phyloP scores from a whole-genome alignment of 2,329 filamentous ascomycete species.

The Penicillium sp. region DNA sequence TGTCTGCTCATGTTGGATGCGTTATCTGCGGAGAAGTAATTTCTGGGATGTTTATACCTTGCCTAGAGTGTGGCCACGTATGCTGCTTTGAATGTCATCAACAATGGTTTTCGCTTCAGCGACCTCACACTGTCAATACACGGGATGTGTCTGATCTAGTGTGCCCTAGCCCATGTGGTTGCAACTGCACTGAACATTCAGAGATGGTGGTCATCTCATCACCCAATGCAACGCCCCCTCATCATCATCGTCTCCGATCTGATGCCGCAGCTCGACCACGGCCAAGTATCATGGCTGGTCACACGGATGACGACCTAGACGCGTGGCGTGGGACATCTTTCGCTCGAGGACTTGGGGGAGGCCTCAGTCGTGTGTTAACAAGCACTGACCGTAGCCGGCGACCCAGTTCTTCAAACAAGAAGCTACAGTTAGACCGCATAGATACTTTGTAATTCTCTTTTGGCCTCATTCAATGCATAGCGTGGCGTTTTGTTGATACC shows the following conservation, averaged over 20 bases:
- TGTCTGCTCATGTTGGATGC: slow-evolving; percentile 37
- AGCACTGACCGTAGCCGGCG: slow-evolving; percentile 5
- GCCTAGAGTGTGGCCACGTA: slow-evolving; percentile 46
- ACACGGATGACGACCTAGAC: slow-evolving; percentile 32
- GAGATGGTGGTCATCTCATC: slow-evolving; percentile 5
- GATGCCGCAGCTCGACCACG: slow-evolving; percentile 14
- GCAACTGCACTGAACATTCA: slow-evolving; percentile 39
- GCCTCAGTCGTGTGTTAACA: slow-evolving; percentile 37
- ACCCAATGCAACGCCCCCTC: slow-evolving; percentile 2
- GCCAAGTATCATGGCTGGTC: slow-evolving; percentile 19
- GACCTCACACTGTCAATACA: background rate
- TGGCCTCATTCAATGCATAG: background rate
- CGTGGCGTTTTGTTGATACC: slow-evolving; percentile 12
- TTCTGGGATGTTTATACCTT: slow-evolving; percentile 44
- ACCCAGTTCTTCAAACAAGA: slow-evolving; percentile 13
- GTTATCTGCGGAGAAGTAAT: slow-evolving; percentile 42
- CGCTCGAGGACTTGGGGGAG: slow-evolving; percentile 39
- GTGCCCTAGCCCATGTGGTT: slow-evolving; percentile 48
- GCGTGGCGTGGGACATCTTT: slow-evolving; percentile 36
- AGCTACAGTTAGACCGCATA: slow-evolving; percentile 12
- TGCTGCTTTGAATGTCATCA: slow-evolving; percentile 44
- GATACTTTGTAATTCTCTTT: slow-evolving; percentile 11
- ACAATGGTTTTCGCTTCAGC: slow-evolving; percentile 34
- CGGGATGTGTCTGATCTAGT: slow-evolving; percentile 13
- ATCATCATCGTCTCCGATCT: slow-evolving; percentile 16